These are phyloP conservation scores for Volutella citrinella DNA, from an alignment of 2,329 filamentous ascomycete genomes.

Conservation along the genomic window DNA sequence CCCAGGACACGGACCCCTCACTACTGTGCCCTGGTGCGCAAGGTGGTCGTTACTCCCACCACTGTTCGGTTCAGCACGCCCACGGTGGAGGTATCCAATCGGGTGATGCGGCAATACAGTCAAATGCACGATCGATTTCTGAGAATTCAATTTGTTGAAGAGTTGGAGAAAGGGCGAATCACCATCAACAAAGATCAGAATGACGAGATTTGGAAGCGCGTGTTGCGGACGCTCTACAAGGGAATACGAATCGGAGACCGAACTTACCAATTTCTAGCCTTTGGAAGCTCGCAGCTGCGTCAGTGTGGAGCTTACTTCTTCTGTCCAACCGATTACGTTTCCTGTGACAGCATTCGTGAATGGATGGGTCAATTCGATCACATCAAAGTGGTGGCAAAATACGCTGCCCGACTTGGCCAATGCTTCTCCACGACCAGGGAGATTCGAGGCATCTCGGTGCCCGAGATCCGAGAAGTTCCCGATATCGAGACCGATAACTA, in stretches of 20 bases:
- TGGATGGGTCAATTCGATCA: constrained; percentile 86
- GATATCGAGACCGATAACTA: constrained; percentile 69
- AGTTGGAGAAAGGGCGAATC: constrained; percentile 62
- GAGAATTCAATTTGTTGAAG: constrained; percentile 85
- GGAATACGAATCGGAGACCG: constrained; percentile 82
- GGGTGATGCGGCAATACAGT: constrained; percentile 73
- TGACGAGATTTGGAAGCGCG: constrained; percentile 70
- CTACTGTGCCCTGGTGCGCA: constrained; percentile 73
- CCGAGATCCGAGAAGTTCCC: constrained; percentile 56
- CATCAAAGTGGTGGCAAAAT: constrained; percentile 83
- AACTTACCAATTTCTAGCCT: constrained; percentile 85
- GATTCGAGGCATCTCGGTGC: constrained; percentile 61
- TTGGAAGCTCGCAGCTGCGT: constrained; percentile 91
- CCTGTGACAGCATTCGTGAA: constrained; percentile 71
- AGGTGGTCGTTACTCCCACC: constrained; percentile 79
- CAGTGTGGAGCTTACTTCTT: constrained; percentile 95
- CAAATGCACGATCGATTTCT: constrained; percentile 75
- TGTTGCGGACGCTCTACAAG: constrained; percentile 68
- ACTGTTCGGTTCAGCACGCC: constrained; percentile 77
- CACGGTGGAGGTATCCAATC: constrained; percentile 80
- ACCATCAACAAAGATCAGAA: constrained; percentile 49
- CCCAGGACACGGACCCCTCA: constrained; percentile 55
- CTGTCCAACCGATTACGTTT: constrained; percentile 63
- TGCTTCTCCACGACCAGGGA: constrained; percentile 92
- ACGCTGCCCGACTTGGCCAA: constrained; percentile 84